Percentiles rank a stretch among this genome's conserved stretches.
Evolutionary conservation across 2,329 filamentous ascomycete genomes (phyloP).

Genomic region (Epichloe uncinata): DNA sequence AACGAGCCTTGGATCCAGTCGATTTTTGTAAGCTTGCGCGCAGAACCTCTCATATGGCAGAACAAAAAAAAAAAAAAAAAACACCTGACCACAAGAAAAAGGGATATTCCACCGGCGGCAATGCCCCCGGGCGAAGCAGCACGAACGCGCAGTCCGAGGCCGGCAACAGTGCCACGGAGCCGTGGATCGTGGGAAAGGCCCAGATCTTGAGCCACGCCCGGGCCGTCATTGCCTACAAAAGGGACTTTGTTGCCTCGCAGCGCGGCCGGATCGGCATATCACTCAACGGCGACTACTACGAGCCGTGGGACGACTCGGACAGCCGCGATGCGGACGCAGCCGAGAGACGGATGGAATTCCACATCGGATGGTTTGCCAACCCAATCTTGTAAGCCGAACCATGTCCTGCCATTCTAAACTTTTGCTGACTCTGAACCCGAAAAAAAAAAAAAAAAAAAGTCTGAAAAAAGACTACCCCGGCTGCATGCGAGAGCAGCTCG

Average conservation of each 20-base stretch:
- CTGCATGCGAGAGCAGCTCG: conserved; percentile 23
- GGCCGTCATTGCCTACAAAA: conserved; percentile 18
- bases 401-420: too few species aligned
- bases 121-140: conserved; percentile 18
- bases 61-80: not conserved
- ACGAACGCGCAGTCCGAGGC: conserved; percentile 9
- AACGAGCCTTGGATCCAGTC: conserved; percentile 27
- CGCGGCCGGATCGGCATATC: conserved; percentile 21
- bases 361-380: conserved; percentile 27
- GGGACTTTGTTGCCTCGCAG: conserved; percentile 18
- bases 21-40: conserved; percentile 16
- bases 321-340: conserved; percentile 17
- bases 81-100: not conserved
- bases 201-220: conserved; percentile 23
- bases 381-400: conserved; percentile 20
- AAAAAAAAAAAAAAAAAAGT: not conserved
- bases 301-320: conserved; percentile 20
- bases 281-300: conserved; percentile 25
- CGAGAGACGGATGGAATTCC: conserved; percentile 22
- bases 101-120: conserved; percentile 21
- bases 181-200: conserved; percentile 22
- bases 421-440: too few species aligned
- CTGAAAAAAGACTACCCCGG: conserved; percentile 20
- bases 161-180: conserved; percentile 22
- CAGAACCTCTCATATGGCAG: too few species aligned